Conservation (phyloP, 1,139 yeast genomes). For the Saccharomycopsis phalli region DNA sequence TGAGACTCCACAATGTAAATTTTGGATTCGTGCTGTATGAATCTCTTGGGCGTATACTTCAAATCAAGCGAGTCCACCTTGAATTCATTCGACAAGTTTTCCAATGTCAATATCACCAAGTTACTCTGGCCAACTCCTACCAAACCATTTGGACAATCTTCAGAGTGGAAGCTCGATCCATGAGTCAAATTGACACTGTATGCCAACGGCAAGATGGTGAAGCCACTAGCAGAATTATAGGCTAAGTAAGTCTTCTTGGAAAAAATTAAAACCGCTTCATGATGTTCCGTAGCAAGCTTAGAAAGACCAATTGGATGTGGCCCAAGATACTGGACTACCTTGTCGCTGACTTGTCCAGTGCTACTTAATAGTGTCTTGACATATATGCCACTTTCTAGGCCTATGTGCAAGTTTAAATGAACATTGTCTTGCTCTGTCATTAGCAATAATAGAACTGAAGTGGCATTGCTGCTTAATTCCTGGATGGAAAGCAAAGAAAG, state of each 20-base stretch:
- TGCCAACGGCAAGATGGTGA: slow-evolving; percentile 37
- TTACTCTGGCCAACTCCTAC: slow-evolving; percentile 51
- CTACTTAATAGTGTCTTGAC: slow-evolving; percentile 52
- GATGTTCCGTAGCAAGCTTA: slow-evolving; percentile 15
- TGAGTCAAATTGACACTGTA: slow-evolving; percentile 27
- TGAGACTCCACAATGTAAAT: slow-evolving; percentile 42
- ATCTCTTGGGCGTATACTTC: slow-evolving; percentile 45
- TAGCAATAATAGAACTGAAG: slow-evolving; percentile 41
- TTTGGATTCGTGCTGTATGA: slow-evolving; percentile 28
- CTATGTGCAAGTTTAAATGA: slow-evolving; percentile 51
- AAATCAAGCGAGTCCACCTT: slow-evolving; percentile 37
- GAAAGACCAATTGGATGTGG: slow-evolving; percentile 50
- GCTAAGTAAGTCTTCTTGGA: slow-evolving; percentile 33
- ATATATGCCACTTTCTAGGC: slow-evolving; percentile 76
- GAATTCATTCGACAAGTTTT: slow-evolving; percentile 41
- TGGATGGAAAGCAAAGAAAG: slow-evolving; percentile 60
- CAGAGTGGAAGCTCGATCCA: slow-evolving; percentile 51
- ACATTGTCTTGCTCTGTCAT: slow-evolving; percentile 26
- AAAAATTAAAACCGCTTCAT: slow-evolving; percentile 33
- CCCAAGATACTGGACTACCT: slow-evolving; percentile 70
- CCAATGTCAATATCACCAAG: slow-evolving; percentile 54
- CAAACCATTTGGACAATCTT: slow-evolving; percentile 53
- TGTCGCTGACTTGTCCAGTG: slow-evolving; percentile 55
- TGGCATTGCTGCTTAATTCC: slow-evolving; percentile 45
- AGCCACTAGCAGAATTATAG: slow-evolving; percentile 29